phyloP scores from a whole-genome alignment of 208 protist species.

The Dictyostelium gargantuum region DNA sequence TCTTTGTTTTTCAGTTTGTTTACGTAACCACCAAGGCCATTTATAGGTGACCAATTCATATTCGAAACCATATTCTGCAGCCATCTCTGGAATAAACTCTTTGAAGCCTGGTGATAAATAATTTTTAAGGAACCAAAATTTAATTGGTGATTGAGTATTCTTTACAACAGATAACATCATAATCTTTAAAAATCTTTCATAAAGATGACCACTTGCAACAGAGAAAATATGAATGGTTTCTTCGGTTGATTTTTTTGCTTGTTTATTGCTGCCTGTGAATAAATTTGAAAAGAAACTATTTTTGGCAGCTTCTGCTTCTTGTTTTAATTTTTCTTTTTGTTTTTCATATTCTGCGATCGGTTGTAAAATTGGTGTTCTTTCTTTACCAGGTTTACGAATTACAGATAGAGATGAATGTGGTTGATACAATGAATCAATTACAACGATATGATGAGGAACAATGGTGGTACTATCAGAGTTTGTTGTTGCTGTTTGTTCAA shows the following conservation, averaged over 20 bases:
- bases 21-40: conserved; percentile 97
- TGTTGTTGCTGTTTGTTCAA: neutral
- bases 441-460: neutral
- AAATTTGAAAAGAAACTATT: neutral
- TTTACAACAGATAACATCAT: conserved; percentile 98
- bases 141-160: conserved; percentile 93
- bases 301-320: neutral
- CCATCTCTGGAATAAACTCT: conserved; percentile 90
- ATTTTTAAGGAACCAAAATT: conserved; percentile 99
- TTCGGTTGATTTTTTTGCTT: neutral
- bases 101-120: conserved; percentile 98
- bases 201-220: conserved; percentile 97
- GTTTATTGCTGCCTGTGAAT: neutral
- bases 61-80: conserved; percentile 92
- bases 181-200: conserved; percentile 98
- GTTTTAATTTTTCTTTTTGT: neutral
- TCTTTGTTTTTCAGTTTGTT: conserved; percentile 97
- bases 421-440: neutral
- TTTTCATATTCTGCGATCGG: neutral
- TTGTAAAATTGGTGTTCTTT: neutral
- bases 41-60: conserved; percentile 97
- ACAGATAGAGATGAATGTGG: neutral
- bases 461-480: neutral
- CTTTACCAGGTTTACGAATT: neutral
- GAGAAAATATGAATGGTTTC: conserved; percentile 98